Base-by-base conservation (phyloP, 768 basidiomycete genomes). In the Termitomyces sp. region DNA sequence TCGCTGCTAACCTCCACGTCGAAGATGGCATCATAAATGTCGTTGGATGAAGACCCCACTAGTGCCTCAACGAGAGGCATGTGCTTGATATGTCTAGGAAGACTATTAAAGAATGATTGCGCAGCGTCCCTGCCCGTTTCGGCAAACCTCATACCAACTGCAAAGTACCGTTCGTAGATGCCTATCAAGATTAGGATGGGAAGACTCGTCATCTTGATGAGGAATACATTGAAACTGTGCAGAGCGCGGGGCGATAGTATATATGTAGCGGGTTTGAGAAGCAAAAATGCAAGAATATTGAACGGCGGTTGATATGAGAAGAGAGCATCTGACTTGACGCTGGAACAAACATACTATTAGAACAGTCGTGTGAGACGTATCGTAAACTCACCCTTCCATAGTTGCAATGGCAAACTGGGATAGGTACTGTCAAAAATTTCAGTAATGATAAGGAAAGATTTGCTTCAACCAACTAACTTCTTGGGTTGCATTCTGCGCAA, bases 231-330 rank as follows among this genome's bases (percentile, higher is more conserved):
- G 36, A 82, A 74, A 1, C 86, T 79, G 65, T 97, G 94, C n/a
- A 96, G 72, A 10, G 83, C 78, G 38, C 91, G 82, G 2, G 93
- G 91, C 3, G 86, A 79, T 16, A 93, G 71, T 41, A 91, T 65
- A 70, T 80, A 94, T 62, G 86, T 87, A 26, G 87, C 77, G 13
- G 94, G 92, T 67, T 90, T 88, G 50, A 96, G 79, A 57, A 96
- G 76, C 30, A 84, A 56, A 68, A 94, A 86, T 1, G 94, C 94
- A 20, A 90, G 73, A 20, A 92, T 74, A 65, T 92, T 93, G 79
- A 93, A 92, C 1, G 94, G 94, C 1, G 91, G 92, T 62, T 94
- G 90, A 65, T 97, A 96, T 48, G 88, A 92, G 74, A 95, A 92
- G 18, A 97, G 76, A 1, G 90, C 90, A 67, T 95, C 92, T 2